These are phyloP conservation scores for Setaria viridis DNA, from an alignment of 202 grass and related monocot species.

Conservation along the genomic window DNA sequence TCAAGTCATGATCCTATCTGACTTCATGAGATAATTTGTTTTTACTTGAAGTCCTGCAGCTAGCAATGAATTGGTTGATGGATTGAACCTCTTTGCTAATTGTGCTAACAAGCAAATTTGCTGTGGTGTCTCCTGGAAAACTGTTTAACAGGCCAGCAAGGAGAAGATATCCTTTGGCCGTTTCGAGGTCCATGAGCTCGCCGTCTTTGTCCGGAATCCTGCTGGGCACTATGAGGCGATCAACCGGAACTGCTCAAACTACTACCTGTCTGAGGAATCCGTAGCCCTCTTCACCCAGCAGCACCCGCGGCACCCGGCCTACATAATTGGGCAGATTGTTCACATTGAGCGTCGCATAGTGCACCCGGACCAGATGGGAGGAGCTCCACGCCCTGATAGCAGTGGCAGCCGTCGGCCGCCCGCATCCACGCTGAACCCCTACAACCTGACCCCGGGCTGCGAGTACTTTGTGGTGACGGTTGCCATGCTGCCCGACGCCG, in stretches of 20 bases:
- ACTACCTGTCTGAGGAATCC: constrained; percentile 92
- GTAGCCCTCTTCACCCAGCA: constrained; percentile 87
- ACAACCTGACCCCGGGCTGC: constrained; percentile 65
- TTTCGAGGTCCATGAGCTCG: constrained; percentile 85
- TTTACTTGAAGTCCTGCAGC: background rate
- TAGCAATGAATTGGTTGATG: constrained; percentile 28
- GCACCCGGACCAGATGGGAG: constrained; percentile 40
- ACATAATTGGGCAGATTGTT: constrained; percentile 95
- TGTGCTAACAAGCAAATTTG: constrained; percentile 13
- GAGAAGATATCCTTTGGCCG: constrained; percentile 92
- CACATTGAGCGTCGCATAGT: constrained; percentile 70
- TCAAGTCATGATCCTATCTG: background rate
- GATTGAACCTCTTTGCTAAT: constrained; percentile 19
- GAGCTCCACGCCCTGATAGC: constrained; percentile 37
- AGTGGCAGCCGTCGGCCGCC: constrained; percentile 35
- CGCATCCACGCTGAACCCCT: constrained; percentile 57
- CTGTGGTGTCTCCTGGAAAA: constrained; percentile 25
- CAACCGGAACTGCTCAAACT: constrained; percentile 74
- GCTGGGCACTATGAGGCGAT: constrained; percentile 85
- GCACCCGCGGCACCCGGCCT: constrained; percentile 51
- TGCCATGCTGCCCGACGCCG: constrained; percentile 83
- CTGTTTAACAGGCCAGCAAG: constrained; percentile 72
- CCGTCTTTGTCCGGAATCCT: constrained; percentile 67
- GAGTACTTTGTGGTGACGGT: constrained; percentile 98
- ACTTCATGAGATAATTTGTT: constrained; percentile 30